A percentile compares a stretch with the other conserved stretches of the same genome.
These are phyloP conservation scores for Funneliformis mosseae DNA, from an alignment of 192 early-diverging fungal genomes.

Conservation along the genomic window DNA sequence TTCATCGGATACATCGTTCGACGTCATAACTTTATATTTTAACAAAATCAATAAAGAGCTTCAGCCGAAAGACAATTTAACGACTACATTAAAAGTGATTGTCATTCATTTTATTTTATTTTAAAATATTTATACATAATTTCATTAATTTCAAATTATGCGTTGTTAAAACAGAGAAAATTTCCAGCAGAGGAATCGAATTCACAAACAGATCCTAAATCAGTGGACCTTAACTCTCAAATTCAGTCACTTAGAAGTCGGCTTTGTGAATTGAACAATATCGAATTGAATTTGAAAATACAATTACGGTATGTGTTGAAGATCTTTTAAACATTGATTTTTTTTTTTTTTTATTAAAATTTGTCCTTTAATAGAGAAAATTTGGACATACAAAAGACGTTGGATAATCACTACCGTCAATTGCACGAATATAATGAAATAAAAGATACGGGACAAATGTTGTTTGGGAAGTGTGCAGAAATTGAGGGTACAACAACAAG, in stretches of 20 bases:
- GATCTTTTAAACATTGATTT: background rate
- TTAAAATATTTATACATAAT: background rate
- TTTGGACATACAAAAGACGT: conserved; percentile 42
- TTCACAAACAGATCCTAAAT: background rate
- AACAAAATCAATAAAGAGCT: background rate
- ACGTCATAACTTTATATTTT: background rate
- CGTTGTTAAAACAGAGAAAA: background rate
- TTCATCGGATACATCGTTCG: background rate
- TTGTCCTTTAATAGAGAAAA: conserved; percentile 29
- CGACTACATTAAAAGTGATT: background rate
- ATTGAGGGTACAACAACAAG: conserved; percentile 59
- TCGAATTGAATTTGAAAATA: background rate
- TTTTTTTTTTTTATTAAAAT: background rate
- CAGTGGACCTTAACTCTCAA: background rate
- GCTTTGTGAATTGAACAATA: background rate
- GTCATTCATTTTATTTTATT: too few relatives aligned
- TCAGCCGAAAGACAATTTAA: background rate
- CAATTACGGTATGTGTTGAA: background rate
- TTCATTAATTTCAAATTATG: background rate
- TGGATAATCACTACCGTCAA: conserved; percentile 50
- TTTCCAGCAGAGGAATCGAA: background rate
- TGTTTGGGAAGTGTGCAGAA: conserved; percentile 54
- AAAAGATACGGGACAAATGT: conserved; percentile 60
- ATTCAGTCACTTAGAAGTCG: conserved; percentile 10
- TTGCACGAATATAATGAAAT: conserved; percentile 68